phyloP scores from a whole-genome alignment of 495 filamentous ascomycete species.

The Lineolata rhizophorae region DNA sequence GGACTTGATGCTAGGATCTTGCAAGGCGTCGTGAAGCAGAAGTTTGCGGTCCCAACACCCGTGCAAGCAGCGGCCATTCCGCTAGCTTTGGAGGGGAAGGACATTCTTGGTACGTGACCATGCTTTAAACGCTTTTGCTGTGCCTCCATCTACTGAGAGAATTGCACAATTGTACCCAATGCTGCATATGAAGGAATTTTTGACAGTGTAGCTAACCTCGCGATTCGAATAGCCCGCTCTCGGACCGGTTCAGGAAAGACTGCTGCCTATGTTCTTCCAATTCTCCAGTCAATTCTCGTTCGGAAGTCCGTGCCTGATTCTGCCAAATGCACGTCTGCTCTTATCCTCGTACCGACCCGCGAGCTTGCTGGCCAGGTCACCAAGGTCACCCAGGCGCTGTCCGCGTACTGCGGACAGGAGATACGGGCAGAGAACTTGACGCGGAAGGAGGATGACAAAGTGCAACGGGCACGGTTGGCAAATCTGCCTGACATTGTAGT shows the following conservation, averaged over 20 bases:
- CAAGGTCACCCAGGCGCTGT: conserved; percentile 46
- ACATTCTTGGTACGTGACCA: conserved; percentile 44
- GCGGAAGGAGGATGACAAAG: conserved; percentile 65
- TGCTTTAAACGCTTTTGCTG: conserved; percentile 2
- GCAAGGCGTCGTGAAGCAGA: conserved; percentile 64
- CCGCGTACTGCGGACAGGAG: conserved; percentile 64
- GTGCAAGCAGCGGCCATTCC: conserved; percentile 81
- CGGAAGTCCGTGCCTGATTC: conserved; percentile 34
- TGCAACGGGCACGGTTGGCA: conserved; percentile 67
- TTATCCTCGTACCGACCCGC: conserved; percentile 83
- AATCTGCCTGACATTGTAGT: conserved; percentile 76
- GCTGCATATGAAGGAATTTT: too few relatives aligned
- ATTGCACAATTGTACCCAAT: too few relatives aligned
- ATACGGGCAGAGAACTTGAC: conserved; percentile 66
- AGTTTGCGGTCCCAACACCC: conserved; percentile 61
- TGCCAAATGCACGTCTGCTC: conserved; percentile 27
- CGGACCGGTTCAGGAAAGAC: conserved; percentile 94
- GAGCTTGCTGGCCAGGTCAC: conserved; percentile 84
- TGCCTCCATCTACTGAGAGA: too few relatives aligned
- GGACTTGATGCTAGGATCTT: conserved; percentile 67
- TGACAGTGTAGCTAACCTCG: too few relatives aligned
- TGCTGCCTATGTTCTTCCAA: conserved; percentile 83
- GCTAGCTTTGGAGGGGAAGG: conserved; percentile 68
- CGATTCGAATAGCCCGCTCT: conserved; percentile 59
- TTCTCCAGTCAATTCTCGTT: conserved; percentile 59